Evolutionary conservation across 2,329 filamentous ascomycete genomes (phyloP).

Genomic region (Monilinia vaccinii-corymbosi): DNA sequence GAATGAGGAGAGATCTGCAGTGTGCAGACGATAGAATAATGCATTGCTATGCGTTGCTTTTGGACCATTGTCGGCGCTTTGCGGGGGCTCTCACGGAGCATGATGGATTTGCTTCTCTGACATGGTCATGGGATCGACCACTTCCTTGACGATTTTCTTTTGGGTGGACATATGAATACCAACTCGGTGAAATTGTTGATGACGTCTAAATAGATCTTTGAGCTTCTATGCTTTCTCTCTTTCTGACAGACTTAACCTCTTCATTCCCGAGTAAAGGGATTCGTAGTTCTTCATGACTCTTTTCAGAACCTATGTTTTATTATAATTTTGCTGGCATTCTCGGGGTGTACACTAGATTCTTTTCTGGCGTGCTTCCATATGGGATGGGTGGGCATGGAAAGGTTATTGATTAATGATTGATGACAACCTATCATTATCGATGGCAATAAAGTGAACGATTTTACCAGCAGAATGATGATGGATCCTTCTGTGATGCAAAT

Average conservation of each 20-base stretch:
- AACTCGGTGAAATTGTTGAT: conserved; percentile 19
- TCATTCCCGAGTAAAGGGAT: conserved; percentile 16
- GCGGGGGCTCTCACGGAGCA: conserved; percentile 17
- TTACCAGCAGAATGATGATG: background rate
- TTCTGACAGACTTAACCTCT: conserved; percentile 26
- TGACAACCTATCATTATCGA: conserved; percentile 16
- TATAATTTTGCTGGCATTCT: conserved; percentile 31
- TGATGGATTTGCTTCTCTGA: conserved; percentile 17
- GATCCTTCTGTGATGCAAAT: background rate
- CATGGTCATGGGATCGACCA: conserved; percentile 16
- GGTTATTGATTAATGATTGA: conserved; percentile 25
- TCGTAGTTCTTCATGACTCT: conserved; percentile 30
- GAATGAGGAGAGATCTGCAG: conserved; percentile 22
- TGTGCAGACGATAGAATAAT: conserved; percentile 6
- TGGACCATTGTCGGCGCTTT: conserved; percentile 20
- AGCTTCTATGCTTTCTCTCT: conserved; percentile 18
- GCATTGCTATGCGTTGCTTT: conserved; percentile 26
- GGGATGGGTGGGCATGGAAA: conserved; percentile 28
- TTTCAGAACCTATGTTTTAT: conserved; percentile 30
- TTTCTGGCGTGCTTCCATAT: conserved; percentile 27
- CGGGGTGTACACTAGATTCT: conserved; percentile 32
- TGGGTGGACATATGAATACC: conserved; percentile 20
- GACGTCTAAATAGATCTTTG: conserved; percentile 21
- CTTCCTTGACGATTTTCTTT: conserved; percentile 29
- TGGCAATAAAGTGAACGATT: conserved; percentile 14